These are phyloP conservation scores for Neoarthrinium moseri DNA, from an alignment of 2,329 filamentous ascomycete genomes.

Conservation along the genomic window DNA sequence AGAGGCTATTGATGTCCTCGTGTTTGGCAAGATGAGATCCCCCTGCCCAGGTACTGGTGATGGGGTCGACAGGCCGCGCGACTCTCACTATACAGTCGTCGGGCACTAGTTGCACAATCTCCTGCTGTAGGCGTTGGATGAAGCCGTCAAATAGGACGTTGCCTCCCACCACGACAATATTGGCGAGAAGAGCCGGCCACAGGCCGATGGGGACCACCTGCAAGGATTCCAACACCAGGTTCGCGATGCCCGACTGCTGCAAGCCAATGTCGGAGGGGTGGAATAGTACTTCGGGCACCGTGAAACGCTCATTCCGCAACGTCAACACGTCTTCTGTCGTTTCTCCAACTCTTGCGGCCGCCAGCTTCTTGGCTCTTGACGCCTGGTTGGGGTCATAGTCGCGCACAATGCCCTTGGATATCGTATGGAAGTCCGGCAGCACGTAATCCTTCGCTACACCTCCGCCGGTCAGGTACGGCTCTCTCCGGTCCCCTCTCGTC, in stretches of 20 bases:
- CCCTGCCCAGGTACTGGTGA: conserved; percentile 82
- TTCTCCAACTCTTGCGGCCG: conserved; percentile 34
- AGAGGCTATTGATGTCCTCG: conserved; percentile 62
- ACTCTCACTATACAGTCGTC: conserved; percentile 78
- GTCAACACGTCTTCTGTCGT: conserved; percentile 74
- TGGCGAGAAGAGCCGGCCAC: conserved; percentile 80
- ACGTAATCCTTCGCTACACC: conserved; percentile 87
- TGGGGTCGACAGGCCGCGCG: conserved; percentile 66
- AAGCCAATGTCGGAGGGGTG: conserved; percentile 82
- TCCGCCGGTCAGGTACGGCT: conserved; percentile 46
- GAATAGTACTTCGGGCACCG: conserved; percentile 87
- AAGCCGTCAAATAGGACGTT: conserved; percentile 81
- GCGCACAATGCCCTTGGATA: conserved; percentile 65
- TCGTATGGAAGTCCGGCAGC: conserved; percentile 72
- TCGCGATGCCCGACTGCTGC: conserved; percentile 76
- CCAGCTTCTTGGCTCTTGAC: conserved; percentile 47
- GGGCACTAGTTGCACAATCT: conserved; percentile 69
- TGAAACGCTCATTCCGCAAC: conserved; percentile 87
- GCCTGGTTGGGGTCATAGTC: conserved; percentile 72
- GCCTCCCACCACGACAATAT: conserved; percentile 86
- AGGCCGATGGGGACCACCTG: conserved; percentile 74
- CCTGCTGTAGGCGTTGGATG: conserved; percentile 72
- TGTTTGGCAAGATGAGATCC: conserved; percentile 76
- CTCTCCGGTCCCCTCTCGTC: conserved; percentile 57
- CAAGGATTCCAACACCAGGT: conserved; percentile 79